Base-by-base conservation (phyloP, 768 basidiomycete species). In the Dacryopinax spathularia region DNA sequence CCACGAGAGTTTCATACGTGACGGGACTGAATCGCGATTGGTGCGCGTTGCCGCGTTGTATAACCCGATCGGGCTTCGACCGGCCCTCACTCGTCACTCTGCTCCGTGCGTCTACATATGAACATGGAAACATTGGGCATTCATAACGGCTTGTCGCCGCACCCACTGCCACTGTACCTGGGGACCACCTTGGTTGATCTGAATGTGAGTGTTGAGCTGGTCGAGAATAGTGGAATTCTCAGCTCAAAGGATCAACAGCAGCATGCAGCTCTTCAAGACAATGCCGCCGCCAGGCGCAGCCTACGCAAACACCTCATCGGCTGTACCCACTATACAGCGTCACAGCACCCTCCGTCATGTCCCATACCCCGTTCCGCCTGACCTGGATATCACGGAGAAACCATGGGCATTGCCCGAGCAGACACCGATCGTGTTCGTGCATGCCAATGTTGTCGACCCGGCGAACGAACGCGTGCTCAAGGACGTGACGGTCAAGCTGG, bases 371-470 rank as follows among this genome's bases (percentile, higher is more conserved):
- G 48, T 56, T 29, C 48, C 48, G 15, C 48, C 48, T 9, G 48
- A 56, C 25, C 48, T 65, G 22, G 60, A 61, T 59, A 65, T 62
- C 63, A 63, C 25, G 33, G 64, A 10, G n/a, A 76, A 76, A 64
- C 77, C 77, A 13, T 78, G 77, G 77, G 33, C 76, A 2, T 59
- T 63, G 13, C 34, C 66, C 1, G 22, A 65, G 0, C 68, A 75
- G 0, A 66, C 69, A 1, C 65, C 65, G 10, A 44, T 75, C 25
- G 65, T 73, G 16, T 67, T 79, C 16, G 69, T 65, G 20, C 77
- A 77, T 65, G 73, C 70, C 12, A 66, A 65, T 18, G 67, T 79
- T 35, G 70, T 79, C 27, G 73, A 76, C 59, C 73, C 77, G 0
- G 70, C 64, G 2, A 64, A 61, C 1, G 70, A 71, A 2, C 60